Percentiles rank a stretch among this genome's conserved stretches.
phyloP scores from a whole-genome alignment of 2,329 filamentous ascomycete species.

The Furcasterigmium sp. region DNA sequence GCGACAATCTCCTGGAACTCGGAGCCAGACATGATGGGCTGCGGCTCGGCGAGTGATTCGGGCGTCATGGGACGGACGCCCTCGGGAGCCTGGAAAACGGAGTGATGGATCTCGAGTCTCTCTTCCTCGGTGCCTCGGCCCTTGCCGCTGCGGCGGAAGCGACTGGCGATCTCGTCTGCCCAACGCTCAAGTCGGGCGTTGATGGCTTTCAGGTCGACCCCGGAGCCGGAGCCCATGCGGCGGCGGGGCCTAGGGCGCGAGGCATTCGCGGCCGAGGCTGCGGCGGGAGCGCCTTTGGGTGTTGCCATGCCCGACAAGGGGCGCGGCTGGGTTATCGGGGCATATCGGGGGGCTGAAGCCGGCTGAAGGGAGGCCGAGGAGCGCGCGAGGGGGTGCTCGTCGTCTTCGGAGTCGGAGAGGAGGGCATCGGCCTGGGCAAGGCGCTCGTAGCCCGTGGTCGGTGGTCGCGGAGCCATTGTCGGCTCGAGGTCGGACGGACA shows the following conservation, averaged over 20 bases:
- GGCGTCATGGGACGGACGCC: constrained; percentile 75
- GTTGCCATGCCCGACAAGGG: constrained; percentile 56
- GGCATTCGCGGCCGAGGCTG: constrained; percentile 22
- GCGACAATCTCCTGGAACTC: constrained; percentile 88
- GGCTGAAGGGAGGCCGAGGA: constrained; percentile 52
- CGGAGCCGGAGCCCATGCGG: constrained; percentile 65
- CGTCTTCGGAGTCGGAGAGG: constrained; percentile 65
- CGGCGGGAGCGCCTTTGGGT: constrained; percentile 36
- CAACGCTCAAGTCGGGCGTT: constrained; percentile 92
- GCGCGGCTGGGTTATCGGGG: constrained; percentile 55
- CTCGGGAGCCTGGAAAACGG: constrained; percentile 90
- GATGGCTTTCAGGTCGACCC: constrained; percentile 96
- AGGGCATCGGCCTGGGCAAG: constrained; percentile 76
- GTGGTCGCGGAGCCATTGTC: constrained; percentile 13
- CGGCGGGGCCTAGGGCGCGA: constrained; percentile 36
- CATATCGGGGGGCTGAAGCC: constrained; percentile 57
- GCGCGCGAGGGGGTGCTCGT: constrained; percentile 47
- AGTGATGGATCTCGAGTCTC: constrained; percentile 91
- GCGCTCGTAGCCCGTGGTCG: constrained; percentile 79
- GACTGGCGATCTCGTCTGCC: constrained; percentile 96
- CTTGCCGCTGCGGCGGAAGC: constrained; percentile 80
- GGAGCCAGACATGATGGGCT: constrained; percentile 65
- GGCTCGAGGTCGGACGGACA: neutral
- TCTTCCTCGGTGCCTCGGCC: constrained; percentile 77
- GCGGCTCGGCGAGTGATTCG: constrained; percentile 61